Evolutionary conservation across 495 filamentous ascomycete species (phyloP).

Genomic region (Umbilicaria muhlenbergii): DNA sequence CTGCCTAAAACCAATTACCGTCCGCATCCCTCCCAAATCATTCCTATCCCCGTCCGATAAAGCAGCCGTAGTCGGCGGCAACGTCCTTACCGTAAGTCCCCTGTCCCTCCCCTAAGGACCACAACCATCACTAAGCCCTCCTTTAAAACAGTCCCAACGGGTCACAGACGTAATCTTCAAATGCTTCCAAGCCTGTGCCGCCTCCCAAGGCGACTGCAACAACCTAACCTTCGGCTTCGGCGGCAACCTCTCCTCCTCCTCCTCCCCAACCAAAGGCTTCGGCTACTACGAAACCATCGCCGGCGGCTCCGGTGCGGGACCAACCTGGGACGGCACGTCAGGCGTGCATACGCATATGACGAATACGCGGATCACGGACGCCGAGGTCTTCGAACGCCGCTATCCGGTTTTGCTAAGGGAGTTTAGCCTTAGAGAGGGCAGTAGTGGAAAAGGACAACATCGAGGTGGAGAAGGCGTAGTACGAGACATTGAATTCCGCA

Average conservation of each 20-base stretch:
- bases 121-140: background rate
- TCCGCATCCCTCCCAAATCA: constrained; percentile 66
- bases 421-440: constrained; percentile 61
- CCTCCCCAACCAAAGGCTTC: constrained; percentile 74
- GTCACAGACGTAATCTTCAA: constrained; percentile 69
- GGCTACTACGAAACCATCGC: constrained; percentile 87
- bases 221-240: constrained; percentile 45
- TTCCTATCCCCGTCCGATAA: constrained; percentile 77
- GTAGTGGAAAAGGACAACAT: constrained; percentile 58
- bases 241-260: constrained; percentile 12
- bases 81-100: constrained; percentile 56
- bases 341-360: constrained; percentile 97
- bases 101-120: background rate
- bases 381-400: constrained; percentile 86
- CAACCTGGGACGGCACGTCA: constrained; percentile 73
- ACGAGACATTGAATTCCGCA: constrained; percentile 86
- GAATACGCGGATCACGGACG: constrained; percentile 95
- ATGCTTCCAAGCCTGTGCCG: constrained; percentile 80
- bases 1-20: constrained; percentile 74
- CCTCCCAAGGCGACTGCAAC: constrained; percentile 85
- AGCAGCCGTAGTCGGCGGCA: constrained; percentile 89
- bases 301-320: constrained; percentile 77
- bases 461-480: constrained; percentile 81
- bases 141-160: constrained; percentile 46
- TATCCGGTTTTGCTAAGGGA: constrained; percentile 80